These are phyloP conservation scores for Trichophyton benhamiae DNA, from an alignment of 2,329 filamentous ascomycete genomes.

Conservation along the genomic window DNA sequence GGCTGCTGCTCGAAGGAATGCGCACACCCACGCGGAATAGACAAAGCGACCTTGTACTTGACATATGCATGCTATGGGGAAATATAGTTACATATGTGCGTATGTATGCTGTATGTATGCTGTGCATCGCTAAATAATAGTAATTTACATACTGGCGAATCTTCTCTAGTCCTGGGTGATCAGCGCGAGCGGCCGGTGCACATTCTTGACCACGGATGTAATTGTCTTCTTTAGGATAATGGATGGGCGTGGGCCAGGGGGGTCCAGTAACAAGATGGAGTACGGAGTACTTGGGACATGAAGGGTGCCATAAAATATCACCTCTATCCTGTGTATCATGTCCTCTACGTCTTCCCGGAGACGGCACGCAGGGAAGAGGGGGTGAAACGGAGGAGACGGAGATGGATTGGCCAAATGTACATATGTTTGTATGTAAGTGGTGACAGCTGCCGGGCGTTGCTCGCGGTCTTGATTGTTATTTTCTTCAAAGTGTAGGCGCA, in stretches of 20 bases:
- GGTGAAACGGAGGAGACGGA: not conserved
- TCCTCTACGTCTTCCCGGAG: not conserved
- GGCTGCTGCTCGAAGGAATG: not conserved
- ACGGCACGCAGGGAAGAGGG: not conserved
- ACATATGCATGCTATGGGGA: not conserved
- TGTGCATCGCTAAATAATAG: not conserved
- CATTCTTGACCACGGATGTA: not conserved
- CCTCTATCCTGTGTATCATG: not conserved
- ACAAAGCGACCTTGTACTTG: not conserved
- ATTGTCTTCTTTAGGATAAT: not conserved
- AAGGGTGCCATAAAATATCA: not conserved
- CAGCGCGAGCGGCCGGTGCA: not conserved
- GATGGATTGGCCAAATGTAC: not conserved
- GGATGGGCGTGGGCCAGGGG: not conserved
- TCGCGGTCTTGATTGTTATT: not conserved
- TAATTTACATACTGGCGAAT: not conserved
- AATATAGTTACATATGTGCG: too few relatives aligned
- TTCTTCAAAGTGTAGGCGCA: not conserved
- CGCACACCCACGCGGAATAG: too few relatives aligned
- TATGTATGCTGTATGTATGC: not conserved
- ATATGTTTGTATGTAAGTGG: not conserved
- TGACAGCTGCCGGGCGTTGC: not conserved
- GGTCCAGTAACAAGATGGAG: not conserved
- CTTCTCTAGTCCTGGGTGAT: not conserved
- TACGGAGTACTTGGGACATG: not conserved